Evolutionary conservation across 73 alveolate species (phyloP).

Genomic region (Paramecium primaurelia): DNA sequence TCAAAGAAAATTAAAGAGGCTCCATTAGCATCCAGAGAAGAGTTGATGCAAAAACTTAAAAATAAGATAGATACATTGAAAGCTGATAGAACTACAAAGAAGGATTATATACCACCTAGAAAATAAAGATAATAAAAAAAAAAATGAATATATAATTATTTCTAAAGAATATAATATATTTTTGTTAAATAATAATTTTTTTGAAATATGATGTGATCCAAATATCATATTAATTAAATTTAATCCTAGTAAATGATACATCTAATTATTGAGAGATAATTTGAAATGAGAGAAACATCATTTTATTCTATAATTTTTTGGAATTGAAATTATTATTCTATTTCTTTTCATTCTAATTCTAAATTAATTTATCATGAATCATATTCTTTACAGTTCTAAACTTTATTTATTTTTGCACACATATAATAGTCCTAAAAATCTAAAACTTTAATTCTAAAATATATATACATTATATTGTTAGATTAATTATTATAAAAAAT

Average conservation of each 20-base stretch:
- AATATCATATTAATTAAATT: neutral
- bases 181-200: neutral
- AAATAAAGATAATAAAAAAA: neutral
- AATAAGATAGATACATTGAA: neutral
- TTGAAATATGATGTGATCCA: neutral
- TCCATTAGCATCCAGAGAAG: neutral
- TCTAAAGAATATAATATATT: neutral
- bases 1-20: slow-evolving; percentile 1
- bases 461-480: neutral
- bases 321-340: neutral
- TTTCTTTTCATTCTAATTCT: too few species aligned
- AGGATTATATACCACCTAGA: neutral
- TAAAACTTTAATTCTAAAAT: neutral
- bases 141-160: neutral
- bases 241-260: neutral
- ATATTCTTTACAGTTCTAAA: neutral
- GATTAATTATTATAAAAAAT: neutral
- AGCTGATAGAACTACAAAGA: neutral
- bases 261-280: neutral
- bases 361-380: neutral
- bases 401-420: too few species aligned
- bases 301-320: too few species aligned
- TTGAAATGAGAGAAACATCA: neutral
- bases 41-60: neutral
- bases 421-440: neutral